Conservation (phyloP, 306 rosid species). For the Rosa rugosa region DNA sequence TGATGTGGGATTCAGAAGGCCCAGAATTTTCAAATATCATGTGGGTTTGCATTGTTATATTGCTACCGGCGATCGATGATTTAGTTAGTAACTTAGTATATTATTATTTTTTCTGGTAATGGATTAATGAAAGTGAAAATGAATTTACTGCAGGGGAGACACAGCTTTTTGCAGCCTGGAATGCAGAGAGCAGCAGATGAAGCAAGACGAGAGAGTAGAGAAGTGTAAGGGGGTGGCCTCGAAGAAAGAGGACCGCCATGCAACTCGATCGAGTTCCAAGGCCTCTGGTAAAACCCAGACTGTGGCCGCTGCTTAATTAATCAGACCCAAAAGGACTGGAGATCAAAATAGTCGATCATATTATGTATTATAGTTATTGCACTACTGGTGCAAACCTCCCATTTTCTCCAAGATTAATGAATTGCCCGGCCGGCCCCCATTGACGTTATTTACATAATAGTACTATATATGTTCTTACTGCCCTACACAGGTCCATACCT, state of each 20-base stretch:
- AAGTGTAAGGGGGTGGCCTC: conserved; percentile 34
- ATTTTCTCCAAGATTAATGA: conserved; percentile 1
- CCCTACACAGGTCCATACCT: neutral
- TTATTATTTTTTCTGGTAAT: neutral
- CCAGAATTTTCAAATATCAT: neutral
- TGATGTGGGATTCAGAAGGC: neutral
- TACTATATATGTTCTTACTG: neutral
- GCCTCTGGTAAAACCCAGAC: conserved; percentile 39
- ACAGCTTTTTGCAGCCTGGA: conserved; percentile 88
- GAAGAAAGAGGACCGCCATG: conserved; percentile 31
- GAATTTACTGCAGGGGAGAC: conserved; percentile 63
- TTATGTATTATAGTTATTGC: neutral
- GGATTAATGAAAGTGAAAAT: neutral
- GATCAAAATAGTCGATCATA: neutral
- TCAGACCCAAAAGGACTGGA: neutral
- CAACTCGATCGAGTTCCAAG: conserved; percentile 26
- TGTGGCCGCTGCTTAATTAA: conserved; percentile 38
- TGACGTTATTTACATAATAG: conserved; percentile 7
- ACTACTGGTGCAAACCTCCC: neutral
- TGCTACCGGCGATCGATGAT: neutral
- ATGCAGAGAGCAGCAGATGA: conserved; percentile 81
- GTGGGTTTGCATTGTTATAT: neutral
- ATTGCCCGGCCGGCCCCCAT: conserved; percentile 3
- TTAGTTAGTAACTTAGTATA: neutral
- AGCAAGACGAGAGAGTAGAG: conserved; percentile 56